Evolutionary conservation across 495 filamentous ascomycete genomes (phyloP).

Genomic region (Podospora comata): DNA sequence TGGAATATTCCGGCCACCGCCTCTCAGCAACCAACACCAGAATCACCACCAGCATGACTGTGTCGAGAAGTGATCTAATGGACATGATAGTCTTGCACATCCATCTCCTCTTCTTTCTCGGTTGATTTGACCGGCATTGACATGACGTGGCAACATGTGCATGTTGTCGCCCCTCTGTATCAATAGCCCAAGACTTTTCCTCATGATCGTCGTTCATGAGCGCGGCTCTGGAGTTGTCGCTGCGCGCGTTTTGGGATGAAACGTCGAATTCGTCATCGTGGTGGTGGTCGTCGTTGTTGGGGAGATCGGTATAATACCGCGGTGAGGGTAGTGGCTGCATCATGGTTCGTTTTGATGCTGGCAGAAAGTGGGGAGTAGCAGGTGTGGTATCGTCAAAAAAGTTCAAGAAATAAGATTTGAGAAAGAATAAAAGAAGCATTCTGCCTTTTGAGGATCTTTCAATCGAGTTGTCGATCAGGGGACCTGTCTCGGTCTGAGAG

Average conservation of each 20-base stretch:
- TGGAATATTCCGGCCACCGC: conserved; percentile 9
- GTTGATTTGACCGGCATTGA: conserved; percentile 3
- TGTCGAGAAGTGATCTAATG: conserved; percentile 34
- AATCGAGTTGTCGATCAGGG: conserved; percentile 1
- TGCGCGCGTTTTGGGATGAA: neutral
- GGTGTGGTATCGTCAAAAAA: neutral
- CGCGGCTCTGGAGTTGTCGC: neutral
- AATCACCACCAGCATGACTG: conserved; percentile 35
- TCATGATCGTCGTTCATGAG: neutral
- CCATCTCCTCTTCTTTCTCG: neutral
- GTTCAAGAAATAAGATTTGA: neutral
- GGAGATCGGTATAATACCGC: neutral
- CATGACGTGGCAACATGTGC: neutral
- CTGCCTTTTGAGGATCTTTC: neutral
- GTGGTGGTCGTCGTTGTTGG: neutral
- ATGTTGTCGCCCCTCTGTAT: neutral
- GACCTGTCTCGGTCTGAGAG: neutral
- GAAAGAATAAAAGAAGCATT: neutral
- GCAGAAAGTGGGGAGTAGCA: neutral
- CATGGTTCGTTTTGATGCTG: neutral
- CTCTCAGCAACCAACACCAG: conserved; percentile 33
- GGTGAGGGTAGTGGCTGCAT: conserved; percentile 10
- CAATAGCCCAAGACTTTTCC: neutral
- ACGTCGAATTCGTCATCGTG: neutral
- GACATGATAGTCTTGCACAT: neutral